Percentiles rank a stretch among this genome's conserved stretches.
These are phyloP conservation scores for Triticum urartu DNA, from an alignment of 176 grass and related monocot species.

Conservation along the genomic window DNA sequence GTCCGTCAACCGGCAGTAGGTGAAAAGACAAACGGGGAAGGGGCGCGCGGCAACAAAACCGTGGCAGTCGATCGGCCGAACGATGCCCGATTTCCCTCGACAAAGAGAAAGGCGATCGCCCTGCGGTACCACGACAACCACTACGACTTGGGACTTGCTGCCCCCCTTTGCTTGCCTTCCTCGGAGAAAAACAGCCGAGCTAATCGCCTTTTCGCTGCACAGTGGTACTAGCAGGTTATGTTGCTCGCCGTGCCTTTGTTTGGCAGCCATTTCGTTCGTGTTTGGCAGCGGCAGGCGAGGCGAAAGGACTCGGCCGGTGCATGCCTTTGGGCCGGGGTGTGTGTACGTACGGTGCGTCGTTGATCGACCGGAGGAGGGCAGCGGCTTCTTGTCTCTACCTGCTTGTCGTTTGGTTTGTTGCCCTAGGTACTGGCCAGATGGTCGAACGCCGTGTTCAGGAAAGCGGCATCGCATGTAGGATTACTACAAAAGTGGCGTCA, in stretches of 20 bases:
- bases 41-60: neutral
- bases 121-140: neutral
- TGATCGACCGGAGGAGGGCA: neutral
- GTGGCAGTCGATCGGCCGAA: neutral
- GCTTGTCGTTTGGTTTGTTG: neutral
- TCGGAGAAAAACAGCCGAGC: neutral
- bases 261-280: too few relatives aligned
- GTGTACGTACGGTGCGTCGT: neutral
- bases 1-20: neutral
- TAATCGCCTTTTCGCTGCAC: neutral
- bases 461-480: neutral
- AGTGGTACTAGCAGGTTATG: too few relatives aligned
- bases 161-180: neutral
- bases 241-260: neutral
- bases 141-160: too few relatives aligned
- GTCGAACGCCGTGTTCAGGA: too few relatives aligned
- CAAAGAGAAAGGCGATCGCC: neutral
- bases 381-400: neutral
- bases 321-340: neutral
- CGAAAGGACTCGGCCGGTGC: neutral
- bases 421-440: too few relatives aligned
- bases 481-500: neutral
- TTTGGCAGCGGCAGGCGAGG: neutral
- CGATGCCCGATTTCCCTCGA: neutral
- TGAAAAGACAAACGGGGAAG: neutral